These are phyloP conservation scores for Tremellales sp. DNA, from an alignment of 1,284 basidiomycete species.

Conservation along the genomic window DNA sequence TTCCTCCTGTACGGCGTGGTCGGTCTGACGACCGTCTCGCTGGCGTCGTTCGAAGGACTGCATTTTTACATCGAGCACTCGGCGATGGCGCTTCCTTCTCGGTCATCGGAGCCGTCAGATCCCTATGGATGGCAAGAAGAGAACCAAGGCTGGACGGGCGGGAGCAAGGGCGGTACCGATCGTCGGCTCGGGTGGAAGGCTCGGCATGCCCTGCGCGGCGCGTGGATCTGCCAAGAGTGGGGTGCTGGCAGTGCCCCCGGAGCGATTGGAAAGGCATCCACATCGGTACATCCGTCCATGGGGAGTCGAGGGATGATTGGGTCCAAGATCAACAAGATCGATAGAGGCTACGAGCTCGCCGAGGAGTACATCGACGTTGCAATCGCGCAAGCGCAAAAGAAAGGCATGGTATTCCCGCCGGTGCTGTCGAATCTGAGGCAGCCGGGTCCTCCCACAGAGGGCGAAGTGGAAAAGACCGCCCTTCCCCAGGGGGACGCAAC, in stretches of 20 bases:
- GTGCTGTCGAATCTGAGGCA: constrained; percentile 17
- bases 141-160: constrained; percentile 69
- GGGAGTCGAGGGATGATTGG: constrained; percentile 30
- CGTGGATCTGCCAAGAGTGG: constrained; percentile 74
- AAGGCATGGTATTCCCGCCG: constrained; percentile 40
- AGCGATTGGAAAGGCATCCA: constrained; percentile 23
- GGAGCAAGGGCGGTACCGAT: constrained; percentile 66
- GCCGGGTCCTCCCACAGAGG: constrained; percentile 14
- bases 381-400: constrained; percentile 28
- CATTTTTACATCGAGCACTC: constrained; percentile 70
- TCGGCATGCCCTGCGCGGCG: constrained; percentile 64
- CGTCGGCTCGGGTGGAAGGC: constrained; percentile 62
- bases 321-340: constrained; percentile 22
- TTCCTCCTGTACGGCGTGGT: constrained; percentile 38
- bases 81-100: constrained; percentile 51
- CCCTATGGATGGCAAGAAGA: constrained; percentile 72
- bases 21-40: constrained; percentile 47
- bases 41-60: constrained; percentile 56
- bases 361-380: constrained; percentile 43
- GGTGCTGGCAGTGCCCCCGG: constrained; percentile 53
- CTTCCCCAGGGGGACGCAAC: constrained; percentile 46
- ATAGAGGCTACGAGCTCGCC: constrained; percentile 44
- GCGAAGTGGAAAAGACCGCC: background rate
- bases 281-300: background rate
- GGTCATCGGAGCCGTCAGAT: constrained; percentile 50